Conservation (phyloP, 2,329 filamentous ascomycete species). For the Eurotiales sp. region DNA sequence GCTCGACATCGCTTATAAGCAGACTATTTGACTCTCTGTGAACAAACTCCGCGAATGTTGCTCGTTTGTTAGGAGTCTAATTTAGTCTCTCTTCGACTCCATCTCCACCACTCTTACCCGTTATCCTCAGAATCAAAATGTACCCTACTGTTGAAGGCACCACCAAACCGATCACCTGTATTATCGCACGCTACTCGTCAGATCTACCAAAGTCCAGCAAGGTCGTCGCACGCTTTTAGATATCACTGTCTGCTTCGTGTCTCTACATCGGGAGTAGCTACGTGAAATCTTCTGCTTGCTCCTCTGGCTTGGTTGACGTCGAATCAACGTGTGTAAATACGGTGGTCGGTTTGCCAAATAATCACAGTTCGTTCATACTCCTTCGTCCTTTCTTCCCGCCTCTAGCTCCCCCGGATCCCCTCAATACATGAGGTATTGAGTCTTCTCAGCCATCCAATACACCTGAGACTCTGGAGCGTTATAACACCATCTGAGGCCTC, state of each 20-base stretch:
- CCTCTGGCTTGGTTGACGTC: constrained; percentile 14
- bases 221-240: constrained; percentile 11
- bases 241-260: background rate
- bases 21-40: constrained; percentile 14
- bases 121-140: constrained; percentile 39
- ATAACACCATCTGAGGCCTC: constrained; percentile 22
- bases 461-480: constrained; percentile 24
- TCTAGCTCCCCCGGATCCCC: background rate
- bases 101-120: constrained; percentile 17
- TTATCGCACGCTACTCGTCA: constrained; percentile 29
- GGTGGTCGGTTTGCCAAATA: constrained; percentile 12
- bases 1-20: background rate
- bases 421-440: constrained; percentile 3
- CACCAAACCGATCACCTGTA: constrained; percentile 35
- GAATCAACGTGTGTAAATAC: constrained; percentile 13
- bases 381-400: background rate
- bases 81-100: constrained; percentile 27
- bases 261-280: constrained; percentile 4
- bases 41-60: constrained; percentile 19
- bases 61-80: constrained; percentile 32
- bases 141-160: constrained; percentile 33
- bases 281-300: background rate
- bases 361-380: constrained; percentile 6
- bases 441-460: background rate
- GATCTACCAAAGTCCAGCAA: constrained; percentile 28